phyloP scores from a whole-genome alignment of 2,329 filamentous ascomycete species.

The Dothideomycetes sp. region DNA sequence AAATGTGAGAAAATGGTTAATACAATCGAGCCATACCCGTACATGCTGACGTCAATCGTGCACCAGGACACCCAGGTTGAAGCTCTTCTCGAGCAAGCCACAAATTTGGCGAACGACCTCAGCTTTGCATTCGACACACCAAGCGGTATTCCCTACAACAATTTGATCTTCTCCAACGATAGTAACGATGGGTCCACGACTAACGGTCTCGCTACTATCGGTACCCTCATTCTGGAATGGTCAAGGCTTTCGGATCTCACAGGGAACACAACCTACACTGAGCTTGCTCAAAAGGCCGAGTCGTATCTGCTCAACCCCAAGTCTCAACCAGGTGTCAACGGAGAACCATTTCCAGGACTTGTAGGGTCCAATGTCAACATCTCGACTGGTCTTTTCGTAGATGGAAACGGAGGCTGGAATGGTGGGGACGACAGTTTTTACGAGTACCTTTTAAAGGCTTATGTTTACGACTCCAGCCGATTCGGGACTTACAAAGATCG shows the following conservation, averaged over 20 bases:
- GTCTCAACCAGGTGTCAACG: slow-evolving; percentile 39
- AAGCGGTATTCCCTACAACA: slow-evolving; percentile 63
- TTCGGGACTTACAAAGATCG: slow-evolving; percentile 56
- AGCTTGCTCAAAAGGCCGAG: slow-evolving; percentile 57
- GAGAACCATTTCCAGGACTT: slow-evolving; percentile 66
- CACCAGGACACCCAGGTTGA: slow-evolving; percentile 37
- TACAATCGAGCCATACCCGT: background rate
- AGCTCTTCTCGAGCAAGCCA: slow-evolving; percentile 54
- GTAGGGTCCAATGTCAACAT: slow-evolving; percentile 59
- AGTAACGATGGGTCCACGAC: slow-evolving; percentile 36
- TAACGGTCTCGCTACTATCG: slow-evolving; percentile 67
- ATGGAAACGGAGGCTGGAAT: slow-evolving; percentile 62
- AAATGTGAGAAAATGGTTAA: slow-evolving; percentile 20
- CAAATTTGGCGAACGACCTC: slow-evolving; percentile 58
- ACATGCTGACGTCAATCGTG: background rate
- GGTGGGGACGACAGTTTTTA: slow-evolving; percentile 74
- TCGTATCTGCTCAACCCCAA: slow-evolving; percentile 55
- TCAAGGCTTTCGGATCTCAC: slow-evolving; percentile 67
- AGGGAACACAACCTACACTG: slow-evolving; percentile 53
- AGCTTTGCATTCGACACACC: slow-evolving; percentile 70
- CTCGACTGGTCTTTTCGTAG: slow-evolving; percentile 52
- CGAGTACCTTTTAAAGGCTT: slow-evolving; percentile 90
- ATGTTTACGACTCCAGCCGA: slow-evolving; percentile 57
- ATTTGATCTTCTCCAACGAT: slow-evolving; percentile 46
- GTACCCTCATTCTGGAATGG: slow-evolving; percentile 77